Evolutionary conservation across 352 stramenopile genomes (phyloP).

Genomic region (Phytophthora pini): DNA sequence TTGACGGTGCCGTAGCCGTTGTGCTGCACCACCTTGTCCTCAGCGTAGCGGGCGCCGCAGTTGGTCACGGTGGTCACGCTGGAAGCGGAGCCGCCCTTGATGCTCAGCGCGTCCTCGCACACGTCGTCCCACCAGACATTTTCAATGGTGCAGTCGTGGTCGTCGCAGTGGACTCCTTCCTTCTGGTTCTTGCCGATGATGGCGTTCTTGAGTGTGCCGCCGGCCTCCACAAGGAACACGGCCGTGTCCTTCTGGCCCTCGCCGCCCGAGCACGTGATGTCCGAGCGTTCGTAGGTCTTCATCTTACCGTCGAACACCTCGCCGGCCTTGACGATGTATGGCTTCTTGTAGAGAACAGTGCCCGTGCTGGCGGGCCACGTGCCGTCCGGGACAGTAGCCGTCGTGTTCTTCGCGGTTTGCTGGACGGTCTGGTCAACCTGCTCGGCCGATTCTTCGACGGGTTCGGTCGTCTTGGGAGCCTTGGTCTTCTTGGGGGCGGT

Average conservation of each 20-base stretch:
- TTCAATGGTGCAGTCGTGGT: conserved; percentile 2
- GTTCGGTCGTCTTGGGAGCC: neutral
- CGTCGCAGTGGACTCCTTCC: neutral
- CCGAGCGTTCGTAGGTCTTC: neutral
- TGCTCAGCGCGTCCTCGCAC: conserved; percentile 4
- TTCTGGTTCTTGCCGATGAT: conserved; percentile 1
- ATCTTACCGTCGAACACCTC: neutral
- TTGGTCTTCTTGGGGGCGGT: neutral
- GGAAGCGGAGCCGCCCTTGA: conserved; percentile 8
- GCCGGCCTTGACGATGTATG: neutral
- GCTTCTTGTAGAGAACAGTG: neutral
- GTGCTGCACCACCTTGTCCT: conserved; percentile 47
- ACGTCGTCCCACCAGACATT: conserved; percentile 1
- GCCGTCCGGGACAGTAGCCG: neutral
- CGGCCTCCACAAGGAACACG: neutral
- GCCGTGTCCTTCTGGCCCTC: neutral
- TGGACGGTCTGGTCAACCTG: conserved; percentile 5
- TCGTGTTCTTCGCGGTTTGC: conserved; percentile 8
- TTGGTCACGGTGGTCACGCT: conserved; percentile 35
- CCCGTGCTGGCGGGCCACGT: conserved; percentile 13
- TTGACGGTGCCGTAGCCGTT: conserved; percentile 1
- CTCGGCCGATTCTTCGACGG: neutral
- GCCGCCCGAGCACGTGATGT: neutral
- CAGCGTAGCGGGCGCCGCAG: conserved; percentile 38
- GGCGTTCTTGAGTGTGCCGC: neutral